Evolutionary conservation across 2,329 filamentous ascomycete genomes (phyloP), one percentile per base, ranked within the genome.

Genomic region (Byssoonygena ceratinophila): DNA sequence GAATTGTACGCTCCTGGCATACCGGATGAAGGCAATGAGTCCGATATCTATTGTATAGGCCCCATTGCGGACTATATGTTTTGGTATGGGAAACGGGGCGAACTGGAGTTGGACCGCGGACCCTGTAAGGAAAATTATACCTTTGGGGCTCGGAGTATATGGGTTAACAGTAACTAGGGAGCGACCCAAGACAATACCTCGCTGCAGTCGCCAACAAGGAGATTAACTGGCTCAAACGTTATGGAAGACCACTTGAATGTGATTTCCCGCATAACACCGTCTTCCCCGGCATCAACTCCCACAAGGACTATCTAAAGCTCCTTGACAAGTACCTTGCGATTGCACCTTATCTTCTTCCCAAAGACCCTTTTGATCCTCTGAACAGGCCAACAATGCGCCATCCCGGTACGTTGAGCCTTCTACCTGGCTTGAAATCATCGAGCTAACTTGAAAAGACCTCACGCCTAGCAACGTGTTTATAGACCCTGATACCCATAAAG

Each of bases 31-130:
- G 39, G 48, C 9, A 39, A 18, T 27, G 54, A 53, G 16, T 56
- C 39, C 14, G 37, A 55, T 7, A 37, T 34, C 3, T 60, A 51
- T 37, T 60, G 57, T 49, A 59, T 59, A 46, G 58, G 58, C 1
- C 58, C 58, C 0, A 51, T 43, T 20, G 54, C 57, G 0, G 61
- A 64, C 54, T 62, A 63, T 37, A 63, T 61, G 61, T 63, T 64
- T 52, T 63, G 59, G 59, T 58, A 59, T 55, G 59, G 59, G 2
- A 46, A 59, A 50, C 55, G 57, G 34, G 52, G 52, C 0, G 43
- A 59, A 8, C 36, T 61, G 22, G 51, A 60, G 9, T 1, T 61
- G 2, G 49, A 61, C 51, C 52, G 56, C 32, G 60, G 61, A 23
- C 62, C 59, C 25, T 63, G 61, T 63, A 58, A 55, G 58, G n/a